Conservation (phyloP, 805 yeast species). For the Teunomyces cretensis region DNA sequence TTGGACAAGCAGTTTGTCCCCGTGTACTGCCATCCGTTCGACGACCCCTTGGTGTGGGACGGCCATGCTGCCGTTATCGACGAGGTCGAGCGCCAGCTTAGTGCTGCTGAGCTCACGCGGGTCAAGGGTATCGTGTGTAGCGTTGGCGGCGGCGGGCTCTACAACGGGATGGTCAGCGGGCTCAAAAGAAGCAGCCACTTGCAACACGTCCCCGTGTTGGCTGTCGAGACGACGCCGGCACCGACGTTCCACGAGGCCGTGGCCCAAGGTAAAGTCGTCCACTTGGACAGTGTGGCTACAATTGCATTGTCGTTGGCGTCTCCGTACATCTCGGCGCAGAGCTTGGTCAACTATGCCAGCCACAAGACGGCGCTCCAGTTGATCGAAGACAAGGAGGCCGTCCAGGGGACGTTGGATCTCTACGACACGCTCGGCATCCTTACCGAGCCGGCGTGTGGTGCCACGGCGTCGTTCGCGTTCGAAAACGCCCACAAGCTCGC, state of each 20-base stretch:
- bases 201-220: conserved; percentile 21
- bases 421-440: conserved; percentile 21
- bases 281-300: conserved; percentile 19
- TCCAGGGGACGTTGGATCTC: conserved; percentile 19
- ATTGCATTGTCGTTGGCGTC: conserved; percentile 28
- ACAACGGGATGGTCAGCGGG: conserved; percentile 29
- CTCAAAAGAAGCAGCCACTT: conserved; percentile 14
- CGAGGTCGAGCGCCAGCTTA: conserved; percentile 21
- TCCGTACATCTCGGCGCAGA: conserved; percentile 23
- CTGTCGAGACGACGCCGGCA: conserved; percentile 28
- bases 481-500: conserved; percentile 14
- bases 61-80: conserved; percentile 28
- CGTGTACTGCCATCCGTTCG: conserved; percentile 35
- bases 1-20: conserved; percentile 15
- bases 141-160: conserved; percentile 38
- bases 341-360: conserved; percentile 15
- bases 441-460: conserved; percentile 38
- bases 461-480: conserved; percentile 18
- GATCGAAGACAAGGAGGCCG: conserved; percentile 28
- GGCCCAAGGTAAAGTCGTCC: conserved; percentile 16
- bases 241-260: conserved; percentile 23
- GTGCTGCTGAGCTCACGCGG: conserved; percentile 11
- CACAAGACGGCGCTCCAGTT: conserved; percentile 16
- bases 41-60: conserved; percentile 29
- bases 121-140: conserved; percentile 30